phyloP scores from a whole-genome alignment of 371 early-diverging fungal species.

The Fennellomyces sp. region DNA sequence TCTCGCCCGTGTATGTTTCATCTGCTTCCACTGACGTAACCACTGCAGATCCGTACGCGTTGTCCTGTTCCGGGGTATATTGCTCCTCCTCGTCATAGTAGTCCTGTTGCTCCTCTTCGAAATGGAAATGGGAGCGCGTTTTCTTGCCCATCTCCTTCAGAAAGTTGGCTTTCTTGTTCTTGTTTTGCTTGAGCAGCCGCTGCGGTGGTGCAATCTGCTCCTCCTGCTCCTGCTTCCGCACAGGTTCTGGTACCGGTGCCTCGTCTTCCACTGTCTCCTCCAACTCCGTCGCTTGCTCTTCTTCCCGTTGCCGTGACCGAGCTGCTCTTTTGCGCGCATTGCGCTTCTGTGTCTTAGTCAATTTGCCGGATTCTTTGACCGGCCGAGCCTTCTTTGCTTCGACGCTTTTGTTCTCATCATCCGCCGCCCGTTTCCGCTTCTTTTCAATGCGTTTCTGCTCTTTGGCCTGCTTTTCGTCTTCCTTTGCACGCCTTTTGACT shows the following conservation, averaged over 20 bases:
- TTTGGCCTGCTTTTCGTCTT: background rate
- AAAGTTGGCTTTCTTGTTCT: conserved; percentile 4
- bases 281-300: background rate
- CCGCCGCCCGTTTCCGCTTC: background rate
- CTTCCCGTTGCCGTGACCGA: background rate
- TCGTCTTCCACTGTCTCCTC: background rate
- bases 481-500: background rate
- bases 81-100: background rate
- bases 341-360: background rate
- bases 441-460: background rate
- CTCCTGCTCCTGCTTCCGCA: background rate
- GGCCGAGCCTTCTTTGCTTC: background rate
- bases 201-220: background rate
- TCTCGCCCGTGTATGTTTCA: background rate
- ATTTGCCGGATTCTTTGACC: too few species aligned
- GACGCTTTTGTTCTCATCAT: background rate
- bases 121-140: background rate
- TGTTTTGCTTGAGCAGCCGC: background rate
- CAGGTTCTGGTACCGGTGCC: background rate
- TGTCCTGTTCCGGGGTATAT: background rate
- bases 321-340: background rate
- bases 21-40: background rate
- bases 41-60: background rate
- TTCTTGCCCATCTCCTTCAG: background rate
- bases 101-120: background rate